Conservation (phyloP, 805 yeast species). For the Limtongia smithiae region DNA sequence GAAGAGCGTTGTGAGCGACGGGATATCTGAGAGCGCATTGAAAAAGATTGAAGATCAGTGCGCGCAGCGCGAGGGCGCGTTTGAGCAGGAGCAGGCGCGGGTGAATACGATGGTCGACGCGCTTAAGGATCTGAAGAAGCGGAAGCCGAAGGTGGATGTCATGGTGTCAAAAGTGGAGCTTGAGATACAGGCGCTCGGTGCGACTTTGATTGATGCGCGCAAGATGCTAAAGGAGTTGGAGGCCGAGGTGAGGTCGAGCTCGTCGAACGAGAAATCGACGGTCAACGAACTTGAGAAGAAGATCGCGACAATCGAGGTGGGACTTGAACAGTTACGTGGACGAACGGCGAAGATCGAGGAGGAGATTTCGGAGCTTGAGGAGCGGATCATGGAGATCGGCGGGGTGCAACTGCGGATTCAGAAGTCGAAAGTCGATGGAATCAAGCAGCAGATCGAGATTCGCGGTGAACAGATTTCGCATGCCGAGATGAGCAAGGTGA, state of each 20-base stretch:
- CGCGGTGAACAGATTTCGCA: conserved; percentile 53
- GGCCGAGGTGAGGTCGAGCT: conserved; percentile 20
- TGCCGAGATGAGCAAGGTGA: conserved; percentile 54
- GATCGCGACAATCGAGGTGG: conserved; percentile 33
- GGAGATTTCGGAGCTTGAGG: conserved; percentile 60
- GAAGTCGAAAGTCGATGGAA: conserved; percentile 74
- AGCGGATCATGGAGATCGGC: conserved; percentile 82
- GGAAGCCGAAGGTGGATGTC: conserved; percentile 65
- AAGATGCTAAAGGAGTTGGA: conserved; percentile 43
- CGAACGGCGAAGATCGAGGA: conserved; percentile 55
- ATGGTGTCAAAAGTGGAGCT: conserved; percentile 55
- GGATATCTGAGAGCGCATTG: conserved; percentile 57
- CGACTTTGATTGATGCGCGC: conserved; percentile 51
- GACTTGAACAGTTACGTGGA: conserved; percentile 46
- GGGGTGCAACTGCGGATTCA: conserved; percentile 81
- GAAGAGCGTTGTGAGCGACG: conserved; percentile 46
- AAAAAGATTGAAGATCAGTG: conserved; percentile 52
- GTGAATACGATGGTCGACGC: conserved; percentile 55
- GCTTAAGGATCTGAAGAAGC: conserved; percentile 55
- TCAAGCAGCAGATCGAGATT: conserved; percentile 62
- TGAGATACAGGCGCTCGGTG: conserved; percentile 59
- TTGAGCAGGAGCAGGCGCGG: conserved; percentile 37
- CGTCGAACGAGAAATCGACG: conserved; percentile 37
- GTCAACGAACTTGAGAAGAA: conserved; percentile 30
- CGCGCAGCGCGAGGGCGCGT: conserved; percentile 51